Conservation (phyloP, 2,329 filamentous ascomycete species). For the Colletotrichum lindemuthianum region DNA sequence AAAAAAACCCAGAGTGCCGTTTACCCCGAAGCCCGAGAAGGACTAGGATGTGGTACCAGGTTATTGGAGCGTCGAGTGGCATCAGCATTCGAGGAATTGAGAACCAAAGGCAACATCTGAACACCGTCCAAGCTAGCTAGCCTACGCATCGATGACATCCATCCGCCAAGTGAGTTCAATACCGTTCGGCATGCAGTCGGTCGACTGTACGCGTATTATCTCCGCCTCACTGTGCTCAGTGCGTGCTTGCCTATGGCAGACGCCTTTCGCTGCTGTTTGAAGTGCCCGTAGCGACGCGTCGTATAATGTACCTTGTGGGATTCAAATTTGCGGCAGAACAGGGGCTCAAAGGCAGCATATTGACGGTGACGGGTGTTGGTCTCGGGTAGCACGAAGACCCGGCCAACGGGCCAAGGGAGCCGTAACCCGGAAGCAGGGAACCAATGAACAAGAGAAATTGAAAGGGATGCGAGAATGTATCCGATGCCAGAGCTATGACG, state of each 20-base stretch:
- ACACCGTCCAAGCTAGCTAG: no score
- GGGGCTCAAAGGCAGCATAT: not conserved
- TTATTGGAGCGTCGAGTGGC: slow-evolving; percentile 14
- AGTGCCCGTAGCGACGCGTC: slow-evolving; percentile 3
- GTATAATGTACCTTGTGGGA: slow-evolving; percentile 5
- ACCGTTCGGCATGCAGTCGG: no score
- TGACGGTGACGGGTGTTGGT: slow-evolving; percentile 19
- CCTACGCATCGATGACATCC: no score
- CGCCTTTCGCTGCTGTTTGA: not conserved
- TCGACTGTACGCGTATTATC: no score
- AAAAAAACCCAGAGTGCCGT: slow-evolving; percentile 3
- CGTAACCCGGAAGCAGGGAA: slow-evolving; percentile 21
- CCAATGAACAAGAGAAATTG: not conserved
- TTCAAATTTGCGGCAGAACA: slow-evolving; percentile 12
- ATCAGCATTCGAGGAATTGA: not conserved
- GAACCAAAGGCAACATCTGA: slow-evolving; percentile 1
- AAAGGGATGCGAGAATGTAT: not conserved
- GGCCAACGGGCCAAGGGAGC: slow-evolving; percentile 28
- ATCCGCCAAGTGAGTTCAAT: no score
- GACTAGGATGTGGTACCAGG: slow-evolving; percentile 17
- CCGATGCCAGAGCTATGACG: not conserved
- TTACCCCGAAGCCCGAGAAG: slow-evolving; percentile 25
- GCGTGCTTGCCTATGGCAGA: no score
- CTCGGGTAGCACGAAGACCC: slow-evolving; percentile 24
- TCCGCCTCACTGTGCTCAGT: no score